Conservation (phyloP, 108 stramenopile genomes). For the Pinguiococcus pyrenoidosus region DNA sequence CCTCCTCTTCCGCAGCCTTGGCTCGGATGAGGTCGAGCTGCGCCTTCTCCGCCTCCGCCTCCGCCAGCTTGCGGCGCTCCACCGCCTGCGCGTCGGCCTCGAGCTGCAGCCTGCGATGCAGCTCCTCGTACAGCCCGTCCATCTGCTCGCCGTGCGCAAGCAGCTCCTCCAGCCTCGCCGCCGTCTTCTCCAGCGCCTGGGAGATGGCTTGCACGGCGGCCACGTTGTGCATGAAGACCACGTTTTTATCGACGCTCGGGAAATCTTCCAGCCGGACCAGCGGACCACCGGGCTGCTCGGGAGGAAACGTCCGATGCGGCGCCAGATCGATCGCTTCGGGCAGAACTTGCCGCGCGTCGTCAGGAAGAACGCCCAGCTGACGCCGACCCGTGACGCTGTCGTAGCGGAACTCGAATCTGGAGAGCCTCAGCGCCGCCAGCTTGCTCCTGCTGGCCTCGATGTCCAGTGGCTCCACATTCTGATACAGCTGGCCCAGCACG, state of each 20-base stretch:
- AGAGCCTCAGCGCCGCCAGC: slow-evolving; percentile 3
- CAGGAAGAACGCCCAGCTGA: slow-evolving; percentile 12
- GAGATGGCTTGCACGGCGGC: slow-evolving; percentile 55
- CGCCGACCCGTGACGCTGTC: slow-evolving; percentile 15
- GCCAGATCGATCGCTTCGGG: slow-evolving; percentile 15
- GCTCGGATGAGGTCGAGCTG: slow-evolving; percentile 38
- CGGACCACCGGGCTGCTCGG: slow-evolving; percentile 23
- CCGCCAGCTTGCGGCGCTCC: slow-evolving; percentile 20
- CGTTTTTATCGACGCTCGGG: slow-evolving; percentile 45
- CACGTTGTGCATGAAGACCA: slow-evolving; percentile 49
- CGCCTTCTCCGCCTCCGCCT: slow-evolving; percentile 32
- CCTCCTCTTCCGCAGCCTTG: slow-evolving; percentile 23
- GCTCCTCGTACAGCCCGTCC: slow-evolving; percentile 1
- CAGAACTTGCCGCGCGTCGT: slow-evolving; percentile 2
- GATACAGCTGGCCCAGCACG: too few relatives aligned
- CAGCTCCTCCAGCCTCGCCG: slow-evolving; percentile 12
- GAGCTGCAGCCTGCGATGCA: slow-evolving; percentile 1
- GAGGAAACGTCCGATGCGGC: slow-evolving; percentile 27
- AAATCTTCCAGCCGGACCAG: slow-evolving; percentile 36
- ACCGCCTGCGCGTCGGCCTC: slow-evolving; percentile 19
- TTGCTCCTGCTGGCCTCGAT: too few relatives aligned
- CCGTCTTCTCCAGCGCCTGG: slow-evolving; percentile 5
- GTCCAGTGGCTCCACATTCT: too few relatives aligned
- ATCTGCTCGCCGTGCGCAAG: slow-evolving; percentile 18
- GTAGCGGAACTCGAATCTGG: slow-evolving; percentile 4